phyloP scores from a whole-genome alignment of 148 eudicot genomes.

The Persicaria maculosa region DNA sequence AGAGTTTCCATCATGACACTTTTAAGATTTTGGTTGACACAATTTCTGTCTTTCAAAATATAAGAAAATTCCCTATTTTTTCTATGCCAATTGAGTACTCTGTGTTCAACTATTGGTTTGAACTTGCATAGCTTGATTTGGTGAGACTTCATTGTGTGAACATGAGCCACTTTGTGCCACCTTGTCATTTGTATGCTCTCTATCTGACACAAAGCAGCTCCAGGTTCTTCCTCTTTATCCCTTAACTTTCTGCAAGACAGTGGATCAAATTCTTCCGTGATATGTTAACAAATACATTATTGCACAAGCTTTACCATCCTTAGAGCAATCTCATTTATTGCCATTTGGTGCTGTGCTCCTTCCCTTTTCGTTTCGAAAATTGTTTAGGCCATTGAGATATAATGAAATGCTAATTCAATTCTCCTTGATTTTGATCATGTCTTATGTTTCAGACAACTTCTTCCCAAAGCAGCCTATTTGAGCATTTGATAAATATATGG shows the following conservation, averaged over 20 bases:
- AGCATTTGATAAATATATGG: constrained; percentile 91
- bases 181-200: background rate
- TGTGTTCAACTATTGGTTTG: background rate
- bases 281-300: background rate
- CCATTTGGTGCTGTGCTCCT: background rate
- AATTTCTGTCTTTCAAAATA: no score
- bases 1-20: background rate
- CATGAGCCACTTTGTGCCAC: background rate
- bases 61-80: background rate
- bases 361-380: background rate
- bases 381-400: background rate
- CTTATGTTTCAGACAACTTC: constrained; percentile 52
- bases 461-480: constrained; percentile 79
- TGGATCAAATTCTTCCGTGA: background rate
- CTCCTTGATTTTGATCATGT: background rate
- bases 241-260: background rate
- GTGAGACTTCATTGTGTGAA: background rate
- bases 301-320: background rate
- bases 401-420: background rate
- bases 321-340: background rate
- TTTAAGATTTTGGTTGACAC: background rate
- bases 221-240: background rate
- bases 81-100: background rate
- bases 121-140: background rate
- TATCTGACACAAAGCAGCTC: background rate